Evolutionary conservation across 257 asterid genomes (phyloP).

Genomic region (Schizonepeta tenuifolia): DNA sequence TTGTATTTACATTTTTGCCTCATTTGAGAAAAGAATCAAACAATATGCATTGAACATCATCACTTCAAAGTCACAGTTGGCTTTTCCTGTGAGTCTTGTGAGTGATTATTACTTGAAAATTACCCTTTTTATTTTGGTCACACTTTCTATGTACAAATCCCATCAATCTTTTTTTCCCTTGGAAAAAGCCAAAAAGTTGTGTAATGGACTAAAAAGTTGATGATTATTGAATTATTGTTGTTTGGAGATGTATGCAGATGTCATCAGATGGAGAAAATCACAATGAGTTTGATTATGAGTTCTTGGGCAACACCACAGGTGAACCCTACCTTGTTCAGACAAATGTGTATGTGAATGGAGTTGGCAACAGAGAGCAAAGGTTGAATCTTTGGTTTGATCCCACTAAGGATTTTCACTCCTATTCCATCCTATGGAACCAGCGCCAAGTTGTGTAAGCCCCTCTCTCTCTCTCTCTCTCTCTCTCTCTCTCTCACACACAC

Average conservation of each 20-base stretch:
- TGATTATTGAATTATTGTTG: background rate
- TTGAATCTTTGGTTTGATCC: conserved; percentile 91
- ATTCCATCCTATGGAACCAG: conserved; percentile 70
- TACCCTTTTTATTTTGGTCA: no score
- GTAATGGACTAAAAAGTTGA: background rate
- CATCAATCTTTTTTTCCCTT: no score
- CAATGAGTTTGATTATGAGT: conserved; percentile 88
- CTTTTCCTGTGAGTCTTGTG: background rate
- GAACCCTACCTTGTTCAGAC: conserved; percentile 88
- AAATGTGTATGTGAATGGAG: conserved; percentile 76
- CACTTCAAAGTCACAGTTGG: background rate
- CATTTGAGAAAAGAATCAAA: background rate
- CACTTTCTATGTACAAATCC: background rate
- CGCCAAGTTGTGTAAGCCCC: conserved; percentile 77
- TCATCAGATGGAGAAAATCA: conserved; percentile 81
- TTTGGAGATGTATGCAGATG: conserved; percentile 51
- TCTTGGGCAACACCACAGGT: conserved; percentile 77
- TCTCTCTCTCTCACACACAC: background rate
- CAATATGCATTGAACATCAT: background rate
- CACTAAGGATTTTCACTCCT: conserved; percentile 73
- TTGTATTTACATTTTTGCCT: background rate
- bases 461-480: conserved; percentile 15
- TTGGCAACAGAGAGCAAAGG: conserved; percentile 87
- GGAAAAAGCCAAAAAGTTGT: no score
- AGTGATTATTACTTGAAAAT: background rate